Base-by-base conservation (phyloP, 148 eudicot genomes). In the Vaccinium vitisidaea region DNA sequence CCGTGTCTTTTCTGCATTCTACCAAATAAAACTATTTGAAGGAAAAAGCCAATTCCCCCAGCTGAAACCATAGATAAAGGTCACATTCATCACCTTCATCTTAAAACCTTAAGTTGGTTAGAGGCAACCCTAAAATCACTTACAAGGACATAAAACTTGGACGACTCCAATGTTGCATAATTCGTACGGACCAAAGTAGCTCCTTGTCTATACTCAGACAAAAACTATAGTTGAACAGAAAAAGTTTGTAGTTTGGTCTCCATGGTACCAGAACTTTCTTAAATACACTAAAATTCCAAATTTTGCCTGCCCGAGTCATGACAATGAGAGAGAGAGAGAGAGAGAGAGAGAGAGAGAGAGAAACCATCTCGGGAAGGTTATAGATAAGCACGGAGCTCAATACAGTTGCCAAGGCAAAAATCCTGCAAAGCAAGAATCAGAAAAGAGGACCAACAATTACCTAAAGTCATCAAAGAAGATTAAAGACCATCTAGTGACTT, bases 351-450 rank as follows among this genome's bases (percentile, higher is more conserved):
- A 65, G 71, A 30, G 2, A 25, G 67, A 0, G 30, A 63, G 30
- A n/a, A 65, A 65, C 99, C 93, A 94, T 97, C 93, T 97, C 99
- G 80, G 99, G 99, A 89, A 97, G 90, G 89, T 97, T 97, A 84
- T 97, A 97, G 84, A 97, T 84, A 82, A 97, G 98, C 84, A 95
- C 98, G 49, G 98, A 97, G 80, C 98, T 95, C 96, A 97, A 86
- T 78, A 97, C 95, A 21, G 99, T 92, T 50, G 99, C 99, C 83
- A 97, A 84, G 23, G 99, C 98, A 90, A 95, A 96, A 84, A 97
- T 95, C 92, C 99, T 97, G 95, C 81, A 89, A 84, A 52, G 70
- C 15, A 80, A n/a, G 50, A 36, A 87, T 50, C 55, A 67, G 49
- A 84, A 88, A 73, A 56, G 71, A 79, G 23, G 80, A 83, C 39